A percentile compares a stretch with the other conserved stretches of the same genome.
These are phyloP conservation scores for Cryphonectria radicalis DNA, from an alignment of 2,329 filamentous ascomycete species.

Conservation along the genomic window DNA sequence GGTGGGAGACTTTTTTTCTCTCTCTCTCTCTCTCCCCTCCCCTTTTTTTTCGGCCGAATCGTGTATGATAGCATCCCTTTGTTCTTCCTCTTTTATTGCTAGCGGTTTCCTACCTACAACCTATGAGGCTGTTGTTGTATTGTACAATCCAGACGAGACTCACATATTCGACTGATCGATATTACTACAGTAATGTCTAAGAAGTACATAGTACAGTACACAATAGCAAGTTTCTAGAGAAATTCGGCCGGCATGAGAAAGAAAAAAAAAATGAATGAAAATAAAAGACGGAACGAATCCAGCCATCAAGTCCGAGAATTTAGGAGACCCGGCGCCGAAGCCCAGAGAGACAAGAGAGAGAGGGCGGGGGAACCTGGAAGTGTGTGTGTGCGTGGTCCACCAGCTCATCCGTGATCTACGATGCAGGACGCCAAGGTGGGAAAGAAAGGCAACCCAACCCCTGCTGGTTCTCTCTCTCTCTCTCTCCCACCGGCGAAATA, in stretches of 20 bases:
- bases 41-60: slow-evolving; percentile 5
- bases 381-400: not conserved
- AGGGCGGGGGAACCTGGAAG: not conserved
- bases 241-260: not conserved
- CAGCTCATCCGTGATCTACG: slow-evolving; percentile 8
- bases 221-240: not conserved
- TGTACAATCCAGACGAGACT: not conserved
- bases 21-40: not conserved
- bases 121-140: not conserved
- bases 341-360: not conserved
- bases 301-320: slow-evolving; percentile 11
- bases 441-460: not conserved
- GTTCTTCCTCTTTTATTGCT: not conserved
- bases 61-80: not conserved
- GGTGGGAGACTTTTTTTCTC: not conserved
- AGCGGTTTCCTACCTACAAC: not conserved
- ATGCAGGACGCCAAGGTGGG: not conserved
- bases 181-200: not conserved
- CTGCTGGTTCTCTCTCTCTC: not conserved
- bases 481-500: not conserved
- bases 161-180: not conserved
- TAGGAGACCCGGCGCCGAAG: slow-evolving; percentile 7
- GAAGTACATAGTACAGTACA: not conserved
- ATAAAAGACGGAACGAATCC: not conserved
- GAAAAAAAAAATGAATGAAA: not conserved